Conservation (phyloP, 129 eudicot genomes). For the Kitagawia praeruptora region DNA sequence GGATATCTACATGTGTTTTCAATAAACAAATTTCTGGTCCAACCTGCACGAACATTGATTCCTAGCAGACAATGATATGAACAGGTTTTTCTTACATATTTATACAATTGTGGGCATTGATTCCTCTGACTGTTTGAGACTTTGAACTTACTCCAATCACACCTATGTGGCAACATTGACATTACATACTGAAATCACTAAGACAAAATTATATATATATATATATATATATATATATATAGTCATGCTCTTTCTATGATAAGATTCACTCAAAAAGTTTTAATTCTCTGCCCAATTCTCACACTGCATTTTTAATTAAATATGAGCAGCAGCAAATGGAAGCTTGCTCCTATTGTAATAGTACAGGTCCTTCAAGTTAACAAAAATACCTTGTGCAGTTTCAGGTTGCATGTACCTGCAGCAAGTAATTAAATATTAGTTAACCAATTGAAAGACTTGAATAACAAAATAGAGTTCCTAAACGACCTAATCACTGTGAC, state of each 20-base stretch:
- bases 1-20: conserved; percentile 96
- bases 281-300: neutral
- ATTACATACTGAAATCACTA: neutral
- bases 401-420: too few relatives aligned
- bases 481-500: too few relatives aligned
- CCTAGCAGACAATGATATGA: neutral
- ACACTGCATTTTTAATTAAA: neutral
- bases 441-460: too few relatives aligned
- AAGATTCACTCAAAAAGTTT: neutral
- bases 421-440: too few relatives aligned
- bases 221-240: too few relatives aligned
- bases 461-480: too few relatives aligned
- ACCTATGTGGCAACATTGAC: neutral
- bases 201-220: neutral
- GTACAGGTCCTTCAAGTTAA: too few relatives aligned
- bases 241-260: neutral
- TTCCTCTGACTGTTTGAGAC: neutral
- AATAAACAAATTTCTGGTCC: conserved; percentile 94
- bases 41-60: conserved; percentile 53
- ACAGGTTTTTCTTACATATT: neutral
- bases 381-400: too few relatives aligned
- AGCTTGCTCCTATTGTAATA: too few relatives aligned
- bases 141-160: neutral
- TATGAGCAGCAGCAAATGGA: too few relatives aligned
- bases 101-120: neutral